Evolutionary conservation across 164 flowering plant species (phyloP).

Genomic region (Annona squamosa): DNA sequence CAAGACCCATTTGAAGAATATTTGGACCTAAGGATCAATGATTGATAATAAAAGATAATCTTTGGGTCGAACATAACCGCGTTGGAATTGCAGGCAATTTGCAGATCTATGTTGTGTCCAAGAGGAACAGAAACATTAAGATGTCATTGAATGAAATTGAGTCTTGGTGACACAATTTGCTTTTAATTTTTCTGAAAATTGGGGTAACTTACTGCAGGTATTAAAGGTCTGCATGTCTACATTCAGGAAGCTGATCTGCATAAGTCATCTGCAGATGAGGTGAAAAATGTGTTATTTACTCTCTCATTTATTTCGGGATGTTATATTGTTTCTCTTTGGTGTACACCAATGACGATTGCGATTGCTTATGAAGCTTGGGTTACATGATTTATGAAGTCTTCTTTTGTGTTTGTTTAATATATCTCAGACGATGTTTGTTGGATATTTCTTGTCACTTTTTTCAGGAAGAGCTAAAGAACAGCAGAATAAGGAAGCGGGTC

Average conservation of each 20-base stretch:
- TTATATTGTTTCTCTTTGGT: neutral
- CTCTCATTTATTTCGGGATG: neutral
- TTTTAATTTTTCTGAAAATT: neutral
- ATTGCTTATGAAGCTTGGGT: neutral
- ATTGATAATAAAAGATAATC: no score
- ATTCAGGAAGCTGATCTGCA: slow-evolving; percentile 64
- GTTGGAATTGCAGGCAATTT: neutral
- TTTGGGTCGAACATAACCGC: neutral
- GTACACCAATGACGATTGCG: neutral
- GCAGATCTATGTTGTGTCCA: neutral
- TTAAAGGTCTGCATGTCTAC: slow-evolving; percentile 46
- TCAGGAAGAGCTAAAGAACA: slow-evolving; percentile 88
- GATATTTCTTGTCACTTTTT: slow-evolving; percentile 17
- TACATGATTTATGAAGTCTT: neutral
- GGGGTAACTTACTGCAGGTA: slow-evolving; percentile 44
- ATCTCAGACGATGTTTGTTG: neutral
- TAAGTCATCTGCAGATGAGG: slow-evolving; percentile 73
- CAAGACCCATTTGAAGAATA: no score
- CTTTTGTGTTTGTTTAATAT: neutral
- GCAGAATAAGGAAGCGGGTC: slow-evolving; percentile 62
- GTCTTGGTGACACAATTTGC: neutral
- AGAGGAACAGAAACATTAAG: neutral
- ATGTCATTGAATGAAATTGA: neutral
- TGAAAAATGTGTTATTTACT: neutral
- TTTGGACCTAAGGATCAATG: no score